Conservation (phyloP, 805 yeast species). For the Candida mattraensis region DNA sequence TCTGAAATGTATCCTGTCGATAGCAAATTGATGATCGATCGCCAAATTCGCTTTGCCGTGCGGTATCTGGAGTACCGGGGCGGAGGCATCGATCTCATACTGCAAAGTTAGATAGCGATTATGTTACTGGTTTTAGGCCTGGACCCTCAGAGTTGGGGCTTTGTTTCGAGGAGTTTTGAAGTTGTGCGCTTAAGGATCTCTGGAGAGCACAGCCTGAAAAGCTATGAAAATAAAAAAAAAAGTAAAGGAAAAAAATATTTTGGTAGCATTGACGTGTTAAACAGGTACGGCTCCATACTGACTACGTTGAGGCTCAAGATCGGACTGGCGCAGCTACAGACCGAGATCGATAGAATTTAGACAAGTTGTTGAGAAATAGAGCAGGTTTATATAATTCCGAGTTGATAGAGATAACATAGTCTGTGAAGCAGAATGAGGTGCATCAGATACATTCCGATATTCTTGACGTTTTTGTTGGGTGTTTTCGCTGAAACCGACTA, state of each 20-base stretch:
- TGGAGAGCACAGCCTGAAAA: slow-evolving; percentile 12
- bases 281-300: too few species aligned
- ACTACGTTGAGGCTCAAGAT: too few species aligned
- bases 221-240: not conserved
- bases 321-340: too few species aligned
- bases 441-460: slow-evolving; percentile 4
- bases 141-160: not conserved
- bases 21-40: slow-evolving; percentile 32
- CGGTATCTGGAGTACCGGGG: slow-evolving; percentile 37
- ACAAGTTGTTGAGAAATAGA: too few species aligned
- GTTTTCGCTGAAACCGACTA: slow-evolving; percentile 41
- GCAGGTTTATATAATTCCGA: too few species aligned
- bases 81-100: slow-evolving; percentile 37
- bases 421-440: too few species aligned
- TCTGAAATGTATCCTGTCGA: slow-evolving; percentile 37
- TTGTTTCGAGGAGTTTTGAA: slow-evolving; percentile 4
- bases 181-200: slow-evolving; percentile 14
- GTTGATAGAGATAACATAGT: too few species aligned
- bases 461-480: slow-evolving; percentile 2
- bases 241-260: slow-evolving; percentile 5
- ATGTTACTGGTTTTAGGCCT: too few species aligned
- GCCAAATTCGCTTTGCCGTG: slow-evolving; percentile 32
- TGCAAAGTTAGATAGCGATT: slow-evolving; percentile 9
- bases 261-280: slow-evolving; percentile 15
- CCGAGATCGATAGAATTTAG: too few species aligned